These are phyloP conservation scores for Malania oleifera DNA, from an alignment of 164 flowering plant genomes.

Conservation along the genomic window DNA sequence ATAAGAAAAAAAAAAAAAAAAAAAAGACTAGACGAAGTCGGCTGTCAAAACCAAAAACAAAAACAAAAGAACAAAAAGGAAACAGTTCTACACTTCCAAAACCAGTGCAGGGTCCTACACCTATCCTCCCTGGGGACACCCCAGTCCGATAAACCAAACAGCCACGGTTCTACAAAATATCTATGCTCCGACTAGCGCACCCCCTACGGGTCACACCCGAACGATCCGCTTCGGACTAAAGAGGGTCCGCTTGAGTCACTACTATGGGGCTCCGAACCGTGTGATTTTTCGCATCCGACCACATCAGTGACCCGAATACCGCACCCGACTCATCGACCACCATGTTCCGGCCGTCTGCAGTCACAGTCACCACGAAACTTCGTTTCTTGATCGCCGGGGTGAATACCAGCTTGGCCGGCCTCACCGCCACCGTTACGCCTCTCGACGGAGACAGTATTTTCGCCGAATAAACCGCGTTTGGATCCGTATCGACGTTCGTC, in stretches of 20 bases:
- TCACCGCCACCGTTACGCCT: constrained; percentile 64
- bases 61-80: no score
- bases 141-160: no score
- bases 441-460: constrained; percentile 38
- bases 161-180: no score
- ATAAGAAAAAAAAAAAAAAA: no score
- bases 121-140: no score
- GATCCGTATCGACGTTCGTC: constrained; percentile 65
- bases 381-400: constrained; percentile 34
- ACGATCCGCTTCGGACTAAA: constrained; percentile 23
- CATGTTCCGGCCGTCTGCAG: constrained; percentile 38
- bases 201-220: not conserved
- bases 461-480: constrained; percentile 48
- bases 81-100: no score
- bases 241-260: constrained; percentile 48
- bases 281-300: constrained; percentile 84
- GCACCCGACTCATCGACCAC: constrained; percentile 57
- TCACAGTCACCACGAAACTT: constrained; percentile 54
- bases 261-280: constrained; percentile 78
- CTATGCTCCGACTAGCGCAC: no score
- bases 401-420: constrained; percentile 57
- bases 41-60: no score
- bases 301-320: constrained; percentile 62
- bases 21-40: no score
- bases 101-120: no score